A percentile compares a stretch with the other conserved stretches of the same genome.
Conservation (phyloP, 495 filamentous ascomycete species). For the Glonium stellatum region DNA sequence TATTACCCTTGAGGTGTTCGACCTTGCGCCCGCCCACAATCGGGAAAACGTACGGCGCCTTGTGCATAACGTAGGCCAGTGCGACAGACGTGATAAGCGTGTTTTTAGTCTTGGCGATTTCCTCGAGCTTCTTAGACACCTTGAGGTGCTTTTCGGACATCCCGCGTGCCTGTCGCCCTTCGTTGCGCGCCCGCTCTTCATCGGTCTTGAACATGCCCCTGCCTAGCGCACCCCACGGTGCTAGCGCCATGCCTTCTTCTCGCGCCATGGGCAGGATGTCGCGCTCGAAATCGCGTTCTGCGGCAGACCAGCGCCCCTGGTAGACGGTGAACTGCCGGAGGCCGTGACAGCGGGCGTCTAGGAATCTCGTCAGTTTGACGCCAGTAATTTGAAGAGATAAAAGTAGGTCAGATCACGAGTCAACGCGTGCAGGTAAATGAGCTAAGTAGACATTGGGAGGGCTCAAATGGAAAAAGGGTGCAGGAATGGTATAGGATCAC, state of each 20-base stretch:
- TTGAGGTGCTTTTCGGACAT: constrained; percentile 41
- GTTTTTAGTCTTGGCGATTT: constrained; percentile 43
- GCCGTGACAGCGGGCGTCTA: constrained; percentile 36
- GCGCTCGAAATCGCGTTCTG: constrained; percentile 42
- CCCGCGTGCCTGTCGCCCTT: constrained; percentile 21
- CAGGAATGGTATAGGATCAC: neutral
- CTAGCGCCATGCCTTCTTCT: constrained; percentile 34
- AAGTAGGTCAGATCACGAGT: too few relatives aligned
- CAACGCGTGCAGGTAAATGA: too few relatives aligned
- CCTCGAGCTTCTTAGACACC: constrained; percentile 52
- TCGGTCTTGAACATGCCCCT: constrained; percentile 33
- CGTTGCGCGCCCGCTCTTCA: constrained; percentile 23
- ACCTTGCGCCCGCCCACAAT: constrained; percentile 63
- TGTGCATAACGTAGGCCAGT: constrained; percentile 65
- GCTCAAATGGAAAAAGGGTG: constrained; percentile 10
- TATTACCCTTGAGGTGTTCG: constrained; percentile 58
- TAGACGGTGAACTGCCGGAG: constrained; percentile 59
- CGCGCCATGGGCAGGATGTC: constrained; percentile 49
- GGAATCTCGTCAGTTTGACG: too few relatives aligned
- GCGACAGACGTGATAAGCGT: constrained; percentile 44
- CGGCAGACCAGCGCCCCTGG: constrained; percentile 56
- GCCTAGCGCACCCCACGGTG: constrained; percentile 36
- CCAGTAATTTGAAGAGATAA: too few relatives aligned
- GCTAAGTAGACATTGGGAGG: too few relatives aligned
- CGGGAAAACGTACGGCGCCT: constrained; percentile 68